A percentile compares a stretch with the other conserved stretches of the same genome.
phyloP scores from a whole-genome alignment of 768 basidiomycete genomes.

The Symmetrospora coprosmae region DNA sequence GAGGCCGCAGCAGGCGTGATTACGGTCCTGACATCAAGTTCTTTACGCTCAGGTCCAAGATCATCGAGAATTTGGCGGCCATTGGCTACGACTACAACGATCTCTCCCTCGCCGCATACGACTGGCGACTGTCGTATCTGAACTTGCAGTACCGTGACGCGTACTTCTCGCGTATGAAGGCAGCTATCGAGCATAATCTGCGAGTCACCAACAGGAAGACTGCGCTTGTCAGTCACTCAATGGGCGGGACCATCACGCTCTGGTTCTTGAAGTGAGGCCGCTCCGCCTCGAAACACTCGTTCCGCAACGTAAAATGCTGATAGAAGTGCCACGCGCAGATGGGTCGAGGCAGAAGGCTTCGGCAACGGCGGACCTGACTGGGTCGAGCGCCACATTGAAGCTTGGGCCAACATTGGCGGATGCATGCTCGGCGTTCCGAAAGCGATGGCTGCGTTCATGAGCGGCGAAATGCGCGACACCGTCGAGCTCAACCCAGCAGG shows the following conservation, averaged over 20 bases:
- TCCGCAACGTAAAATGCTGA: too few species aligned
- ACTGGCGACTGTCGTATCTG: slow-evolving; percentile 75
- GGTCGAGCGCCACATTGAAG: slow-evolving; percentile 87
- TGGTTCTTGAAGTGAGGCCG: slow-evolving; percentile 29
- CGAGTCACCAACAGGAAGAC: slow-evolving; percentile 58
- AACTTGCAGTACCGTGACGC: slow-evolving; percentile 85
- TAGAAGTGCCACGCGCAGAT: slow-evolving; percentile 41
- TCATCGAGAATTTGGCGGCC: slow-evolving; percentile 84
- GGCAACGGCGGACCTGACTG: slow-evolving; percentile 71
- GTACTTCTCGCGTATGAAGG: slow-evolving; percentile 63
- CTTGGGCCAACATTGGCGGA: slow-evolving; percentile 63
- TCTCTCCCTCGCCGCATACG: slow-evolving; percentile 57
- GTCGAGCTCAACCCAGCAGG: slow-evolving; percentile 33
- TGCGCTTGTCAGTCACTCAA: slow-evolving; percentile 47
- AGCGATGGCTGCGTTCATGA: slow-evolving; percentile 85
- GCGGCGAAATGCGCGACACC: slow-evolving; percentile 49
- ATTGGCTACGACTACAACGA: slow-evolving; percentile 88
- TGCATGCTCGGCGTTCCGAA: slow-evolving; percentile 67
- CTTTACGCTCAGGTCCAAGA: slow-evolving; percentile 48
- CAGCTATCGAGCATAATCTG: slow-evolving; percentile 65
- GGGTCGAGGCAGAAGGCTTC: slow-evolving; percentile 77
- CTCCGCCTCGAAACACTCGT: too few species aligned
- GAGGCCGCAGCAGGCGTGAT: slow-evolving; percentile 43
- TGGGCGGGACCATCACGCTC: slow-evolving; percentile 37
- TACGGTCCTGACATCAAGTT: slow-evolving; percentile 19